Evolutionary conservation across 371 early-diverging fungal species (phyloP), one percentile per base, ranked within the genome.

Genomic region (Actinomortierella wolfii): DNA sequence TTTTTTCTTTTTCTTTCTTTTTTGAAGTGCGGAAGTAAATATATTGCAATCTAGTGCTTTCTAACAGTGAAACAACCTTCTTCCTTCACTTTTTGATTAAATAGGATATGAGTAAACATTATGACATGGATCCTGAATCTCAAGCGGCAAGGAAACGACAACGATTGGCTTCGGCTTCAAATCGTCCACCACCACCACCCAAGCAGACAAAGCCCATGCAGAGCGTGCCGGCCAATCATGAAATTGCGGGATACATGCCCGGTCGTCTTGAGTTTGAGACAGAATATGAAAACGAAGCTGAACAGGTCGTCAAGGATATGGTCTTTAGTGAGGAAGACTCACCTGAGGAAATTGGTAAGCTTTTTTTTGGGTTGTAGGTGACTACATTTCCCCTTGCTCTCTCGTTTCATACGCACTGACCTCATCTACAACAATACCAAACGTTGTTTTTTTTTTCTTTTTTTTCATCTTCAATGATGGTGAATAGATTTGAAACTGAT

Each of bases 181-280:
- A 39, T 18, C 17, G n/a, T 5, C 29, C 69, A 49, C 68, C 74
- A 17, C 78, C 82, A 1, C 34, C 34, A 71, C 61, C 61, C 73
- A 79, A 52, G 44, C 59, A 34, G 11, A 6, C 34, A 4, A 34
- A 92, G 71, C 86, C 93, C 7, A 82, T 92, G 48, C 87, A 90
- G 24, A 92, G 91, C 79, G 88, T 85, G 34, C 99, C 99, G 2
- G 85, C 94, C 29, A 96, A 93, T 75, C 99, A 98, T 66, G 99
- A 99, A 68, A 91, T 97, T 57, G 83, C 86, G 50, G 99, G 98
- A 5, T 99, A 94, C 68, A 98, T 99, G 99, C 98, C 99, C 3
- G 91, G 93, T 23, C 93, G 99, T 46, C 78, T 87, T 42, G 99
- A 99, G 77, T 99, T 99, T 76, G 99, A 99, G 61, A 84, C 87